Base-by-base conservation (phyloP, 306 rosid species). In the Vigna angularis region DNA sequence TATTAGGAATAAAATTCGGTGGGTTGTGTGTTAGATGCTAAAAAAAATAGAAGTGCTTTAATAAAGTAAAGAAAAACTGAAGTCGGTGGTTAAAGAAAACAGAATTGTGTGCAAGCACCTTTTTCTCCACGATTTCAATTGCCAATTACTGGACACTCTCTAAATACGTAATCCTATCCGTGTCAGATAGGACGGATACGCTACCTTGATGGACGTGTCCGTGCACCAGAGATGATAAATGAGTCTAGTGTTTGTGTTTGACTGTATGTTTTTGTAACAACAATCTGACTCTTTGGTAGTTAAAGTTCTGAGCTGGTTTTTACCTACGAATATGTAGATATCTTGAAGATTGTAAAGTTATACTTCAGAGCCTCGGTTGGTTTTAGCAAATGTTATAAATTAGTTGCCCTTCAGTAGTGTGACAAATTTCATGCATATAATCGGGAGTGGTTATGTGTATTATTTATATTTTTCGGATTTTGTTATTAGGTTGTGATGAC, bases 281-380 rank as follows among this genome's bases (percentile, higher is more conserved):
- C 17, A 57, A 77, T 56, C 65, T 78, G 38, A 56, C 70, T 58
- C 57, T 53, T 69, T 12, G 1, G 51, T n/a, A 15, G 6, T 77
- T 68, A 38, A 68, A 77, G 58, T 16, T 9, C 50, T 30, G 62
- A 36, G 52, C 67, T 22, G 58, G 47, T 76, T 76, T 44, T 65
- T 75, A 50, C 24, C 52, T 47, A 15, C 28, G 14, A 62, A 12
- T 26, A 36, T 65, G 55, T 65, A 44, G 10, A 14, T 64, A 38
- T 34, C 30, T 65, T 68, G 28, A 26, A 26, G 28, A 26, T 26
- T 26, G 28, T 45, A 45, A 7, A 17, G 64, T 48, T 59, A 52
- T 16, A 70, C 55, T 59, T 36, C n/a, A 16, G 65, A 20, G 71
- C 1, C 55, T 34, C 20, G 77, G 28, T 59, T 78, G 55, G 32